A percentile compares a stretch with the other conserved stretches of the same genome.
Evolutionary conservation across 2,329 filamentous ascomycete species (phyloP).

Genomic region (Sporothrix pallida): DNA sequence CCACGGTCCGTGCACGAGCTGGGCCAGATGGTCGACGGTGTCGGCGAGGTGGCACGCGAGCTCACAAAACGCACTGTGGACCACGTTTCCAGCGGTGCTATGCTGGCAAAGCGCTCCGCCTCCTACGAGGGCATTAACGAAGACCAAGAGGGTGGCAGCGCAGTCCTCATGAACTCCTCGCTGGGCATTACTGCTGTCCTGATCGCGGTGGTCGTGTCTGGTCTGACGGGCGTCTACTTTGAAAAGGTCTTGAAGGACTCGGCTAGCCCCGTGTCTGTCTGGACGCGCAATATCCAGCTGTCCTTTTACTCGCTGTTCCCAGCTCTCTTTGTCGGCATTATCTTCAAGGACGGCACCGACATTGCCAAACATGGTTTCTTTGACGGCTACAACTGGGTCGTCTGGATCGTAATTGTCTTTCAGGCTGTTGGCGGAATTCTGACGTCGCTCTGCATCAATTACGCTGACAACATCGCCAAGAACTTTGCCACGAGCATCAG

Average conservation of each 20-base stretch:
- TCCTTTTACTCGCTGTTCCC: slow-evolving; percentile 94
- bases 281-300: slow-evolving; percentile 93
- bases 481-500: slow-evolving; percentile 93
- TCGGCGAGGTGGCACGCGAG: slow-evolving; percentile 56
- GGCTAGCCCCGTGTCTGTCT: slow-evolving; percentile 75
- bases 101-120: slow-evolving; percentile 73
- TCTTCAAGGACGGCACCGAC: slow-evolving; percentile 84
- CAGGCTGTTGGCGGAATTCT: slow-evolving; percentile 86
- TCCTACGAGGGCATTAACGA: slow-evolving; percentile 88
- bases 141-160: slow-evolving; percentile 54
- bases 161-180: slow-evolving; percentile 72
- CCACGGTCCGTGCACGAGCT: slow-evolving; percentile 80
- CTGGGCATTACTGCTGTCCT: slow-evolving; percentile 81
- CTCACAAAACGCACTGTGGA: slow-evolving; percentile 56
- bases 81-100: slow-evolving; percentile 44
- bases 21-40: slow-evolving; percentile 64
- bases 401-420: slow-evolving; percentile 82
- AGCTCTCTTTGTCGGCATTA: slow-evolving; percentile 81
- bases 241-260: slow-evolving; percentile 92
- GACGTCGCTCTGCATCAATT: slow-evolving; percentile 80
- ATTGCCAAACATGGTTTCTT: slow-evolving; percentile 90
- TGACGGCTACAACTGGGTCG: slow-evolving; percentile 88
- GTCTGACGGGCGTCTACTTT: slow-evolving; percentile 83
- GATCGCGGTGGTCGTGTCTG: slow-evolving; percentile 78
- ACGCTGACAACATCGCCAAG: slow-evolving; percentile 88